Conservation (phyloP, 2,329 filamentous ascomycete species). For the Parastagonospora avenae region DNA sequence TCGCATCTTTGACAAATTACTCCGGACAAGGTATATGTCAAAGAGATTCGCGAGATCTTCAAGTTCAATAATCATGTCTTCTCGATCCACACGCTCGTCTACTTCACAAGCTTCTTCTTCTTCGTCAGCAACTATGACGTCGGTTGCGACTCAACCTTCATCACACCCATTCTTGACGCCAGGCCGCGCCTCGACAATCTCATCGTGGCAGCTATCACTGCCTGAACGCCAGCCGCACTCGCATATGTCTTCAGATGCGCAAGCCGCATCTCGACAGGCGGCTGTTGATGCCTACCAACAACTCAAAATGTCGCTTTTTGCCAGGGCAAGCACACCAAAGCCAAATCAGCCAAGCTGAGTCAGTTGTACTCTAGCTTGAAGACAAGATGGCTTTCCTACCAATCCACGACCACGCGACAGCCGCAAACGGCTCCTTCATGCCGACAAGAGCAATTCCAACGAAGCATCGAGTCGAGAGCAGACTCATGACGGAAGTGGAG, state of each 20-base stretch:
- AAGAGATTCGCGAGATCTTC: neutral
- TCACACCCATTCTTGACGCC: slow-evolving; percentile 36
- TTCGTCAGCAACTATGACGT: slow-evolving; percentile 24
- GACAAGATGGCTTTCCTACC: neutral
- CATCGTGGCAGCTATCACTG: slow-evolving; percentile 39
- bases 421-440: neutral
- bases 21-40: slow-evolving; percentile 15
- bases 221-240: slow-evolving; percentile 22
- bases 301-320: slow-evolving; percentile 39
- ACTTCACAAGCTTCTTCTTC: slow-evolving; percentile 22
- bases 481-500: too few relatives aligned
- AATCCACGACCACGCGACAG: neutral
- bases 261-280: slow-evolving; percentile 28
- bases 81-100: slow-evolving; percentile 15
- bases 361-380: neutral
- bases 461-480: too few relatives aligned
- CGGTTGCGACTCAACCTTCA: slow-evolving; percentile 16
- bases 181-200: slow-evolving; percentile 35
- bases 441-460: too few relatives aligned
- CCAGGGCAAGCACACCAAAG: slow-evolving; percentile 36
- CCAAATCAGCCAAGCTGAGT: slow-evolving; percentile 1
- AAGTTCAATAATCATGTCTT: slow-evolving; percentile 14
- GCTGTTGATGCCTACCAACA: slow-evolving; percentile 43
- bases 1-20: slow-evolving; percentile 23
- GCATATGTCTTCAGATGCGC: slow-evolving; percentile 14